A percentile compares a stretch with the other conserved stretches of the same genome.
These are phyloP conservation scores for Termitomyces bulborhizus DNA, from an alignment of 768 basidiomycete species.

Conservation along the genomic window DNA sequence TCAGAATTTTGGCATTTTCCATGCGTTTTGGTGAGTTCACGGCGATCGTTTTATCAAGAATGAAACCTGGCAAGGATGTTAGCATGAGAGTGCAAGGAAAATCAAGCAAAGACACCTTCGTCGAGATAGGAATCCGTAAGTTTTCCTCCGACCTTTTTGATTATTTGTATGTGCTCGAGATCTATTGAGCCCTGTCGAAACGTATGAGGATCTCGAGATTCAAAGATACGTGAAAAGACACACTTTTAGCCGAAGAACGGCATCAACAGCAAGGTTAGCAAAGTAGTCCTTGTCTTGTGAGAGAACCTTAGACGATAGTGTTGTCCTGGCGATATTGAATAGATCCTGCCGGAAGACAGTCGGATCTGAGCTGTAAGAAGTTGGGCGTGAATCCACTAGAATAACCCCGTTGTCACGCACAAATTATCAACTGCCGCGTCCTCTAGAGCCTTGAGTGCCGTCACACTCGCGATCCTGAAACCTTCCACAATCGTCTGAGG, in stretches of 20 bases:
- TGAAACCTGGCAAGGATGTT: constrained; percentile 61
- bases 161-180: constrained; percentile 97
- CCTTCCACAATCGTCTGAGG: constrained; percentile 98
- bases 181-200: constrained; percentile 81
- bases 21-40: constrained; percentile 93
- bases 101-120: constrained; percentile 53
- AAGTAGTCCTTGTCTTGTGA: constrained; percentile 98
- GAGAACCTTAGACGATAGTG: constrained; percentile 92
- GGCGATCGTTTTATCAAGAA: constrained; percentile 93
- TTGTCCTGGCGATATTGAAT: constrained; percentile 95
- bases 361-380: constrained; percentile 53
- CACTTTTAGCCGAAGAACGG: constrained; percentile 88
- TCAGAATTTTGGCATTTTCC: constrained; percentile 92
- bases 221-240: neutral
- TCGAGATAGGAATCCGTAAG: constrained; percentile 97
- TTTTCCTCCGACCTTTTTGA: constrained; percentile 99
- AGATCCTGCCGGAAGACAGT: constrained; percentile 80
- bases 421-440: constrained; percentile 76
- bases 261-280: constrained; percentile 95
- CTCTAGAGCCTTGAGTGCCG: constrained; percentile 83
- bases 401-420: constrained; percentile 36
- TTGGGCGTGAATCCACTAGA: neutral
- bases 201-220: neutral
- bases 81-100: neutral
- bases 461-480: constrained; percentile 84